Percentiles rank a stretch among this genome's conserved stretches.
Evolutionary conservation across 2,329 filamentous ascomycete species (phyloP).

Genomic region (Hymenoscyphus scutula): DNA sequence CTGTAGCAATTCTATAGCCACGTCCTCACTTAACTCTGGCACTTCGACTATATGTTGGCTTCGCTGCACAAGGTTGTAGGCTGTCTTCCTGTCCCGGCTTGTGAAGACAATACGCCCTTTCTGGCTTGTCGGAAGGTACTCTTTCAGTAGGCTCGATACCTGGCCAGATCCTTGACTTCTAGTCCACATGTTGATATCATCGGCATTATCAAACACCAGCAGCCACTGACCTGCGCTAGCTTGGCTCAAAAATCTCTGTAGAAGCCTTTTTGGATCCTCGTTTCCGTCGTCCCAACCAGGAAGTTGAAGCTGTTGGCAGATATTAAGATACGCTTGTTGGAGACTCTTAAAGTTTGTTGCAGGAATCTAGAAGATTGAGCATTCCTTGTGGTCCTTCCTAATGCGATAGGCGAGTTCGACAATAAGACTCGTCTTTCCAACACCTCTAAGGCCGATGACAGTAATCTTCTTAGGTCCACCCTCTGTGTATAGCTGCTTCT

Average conservation of each 20-base stretch:
- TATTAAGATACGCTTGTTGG: slow-evolving; percentile 5
- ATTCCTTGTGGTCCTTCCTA: neutral
- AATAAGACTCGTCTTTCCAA: neutral
- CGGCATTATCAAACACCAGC: slow-evolving; percentile 10
- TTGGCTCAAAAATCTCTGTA: slow-evolving; percentile 3
- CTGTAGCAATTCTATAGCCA: slow-evolving; percentile 33
- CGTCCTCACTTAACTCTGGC: slow-evolving; percentile 31
- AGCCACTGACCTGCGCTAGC: slow-evolving; percentile 4
- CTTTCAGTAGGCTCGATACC: slow-evolving; percentile 19
- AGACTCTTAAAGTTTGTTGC: slow-evolving; percentile 9
- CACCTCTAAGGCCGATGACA: slow-evolving; percentile 3
- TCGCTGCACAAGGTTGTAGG: slow-evolving; percentile 27
- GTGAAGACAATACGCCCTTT: slow-evolving; percentile 39
- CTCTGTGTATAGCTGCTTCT: neutral
- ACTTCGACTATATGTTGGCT: slow-evolving; percentile 34
- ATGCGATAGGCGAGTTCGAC: slow-evolving; percentile 6
- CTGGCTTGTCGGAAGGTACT: slow-evolving; percentile 37
- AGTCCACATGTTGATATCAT: slow-evolving; percentile 10
- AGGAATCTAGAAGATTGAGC: slow-evolving; percentile 7
- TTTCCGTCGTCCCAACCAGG: neutral
- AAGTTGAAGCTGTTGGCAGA: neutral
- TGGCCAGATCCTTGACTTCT: slow-evolving; percentile 18
- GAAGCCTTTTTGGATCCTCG: neutral
- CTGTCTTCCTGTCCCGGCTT: slow-evolving; percentile 37
- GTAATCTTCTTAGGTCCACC: neutral